phyloP scores from a whole-genome alignment of 495 filamentous ascomycete genomes.

The Endocarpon pusillum region DNA sequence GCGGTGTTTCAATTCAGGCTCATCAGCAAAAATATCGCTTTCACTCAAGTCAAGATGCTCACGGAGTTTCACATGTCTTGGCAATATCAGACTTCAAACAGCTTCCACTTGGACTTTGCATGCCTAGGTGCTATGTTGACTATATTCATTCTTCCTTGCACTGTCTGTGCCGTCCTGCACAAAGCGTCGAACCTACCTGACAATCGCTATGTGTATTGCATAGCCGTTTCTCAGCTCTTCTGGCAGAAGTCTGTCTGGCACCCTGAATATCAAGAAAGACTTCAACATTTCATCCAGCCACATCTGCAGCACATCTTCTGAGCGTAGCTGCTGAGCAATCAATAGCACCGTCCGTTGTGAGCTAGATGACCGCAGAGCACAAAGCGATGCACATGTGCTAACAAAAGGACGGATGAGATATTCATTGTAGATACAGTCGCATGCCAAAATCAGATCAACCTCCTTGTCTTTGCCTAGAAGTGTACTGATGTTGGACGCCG shows the following conservation, averaged over 20 bases:
- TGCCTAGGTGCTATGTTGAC: too few relatives aligned
- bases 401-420: slow-evolving; percentile 66
- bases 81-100: too few relatives aligned
- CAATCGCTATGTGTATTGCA: too few relatives aligned
- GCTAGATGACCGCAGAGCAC: slow-evolving; percentile 32
- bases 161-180: too few relatives aligned
- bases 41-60: too few relatives aligned
- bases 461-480: slow-evolving; percentile 17
- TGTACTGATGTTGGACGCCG: slow-evolving; percentile 10
- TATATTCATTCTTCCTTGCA: too few relatives aligned
- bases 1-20: too few relatives aligned
- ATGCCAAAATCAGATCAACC: slow-evolving; percentile 53
- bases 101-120: too few relatives aligned
- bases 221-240: slow-evolving; percentile 37
- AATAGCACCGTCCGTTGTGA: slow-evolving; percentile 38
- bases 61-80: too few relatives aligned
- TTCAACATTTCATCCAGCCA: slow-evolving; percentile 55
- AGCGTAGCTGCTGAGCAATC: slow-evolving; percentile 72
- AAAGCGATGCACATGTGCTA: slow-evolving; percentile 66
- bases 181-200: too few relatives aligned
- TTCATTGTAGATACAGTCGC: slow-evolving; percentile 86
- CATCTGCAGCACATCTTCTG: slow-evolving; percentile 64
- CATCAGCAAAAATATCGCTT: too few relatives aligned
- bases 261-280: slow-evolving; percentile 55
- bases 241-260: slow-evolving; percentile 45